Evolutionary conservation across 495 filamentous ascomycete species (phyloP).

Genomic region (Talaromyces borbonicus): DNA sequence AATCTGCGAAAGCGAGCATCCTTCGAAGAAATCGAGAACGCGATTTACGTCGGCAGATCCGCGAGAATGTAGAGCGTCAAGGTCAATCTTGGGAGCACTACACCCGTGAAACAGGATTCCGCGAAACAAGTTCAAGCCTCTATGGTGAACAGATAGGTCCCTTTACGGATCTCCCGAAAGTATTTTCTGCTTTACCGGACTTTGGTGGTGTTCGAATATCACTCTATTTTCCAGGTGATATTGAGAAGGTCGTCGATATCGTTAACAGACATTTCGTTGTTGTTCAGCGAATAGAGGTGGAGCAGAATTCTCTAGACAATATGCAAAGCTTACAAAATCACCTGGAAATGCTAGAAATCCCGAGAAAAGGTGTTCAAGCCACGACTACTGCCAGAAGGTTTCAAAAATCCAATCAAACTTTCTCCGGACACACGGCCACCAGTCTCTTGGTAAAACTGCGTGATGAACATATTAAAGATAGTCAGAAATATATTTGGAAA

Average conservation of each 20-base stretch:
- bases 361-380: background rate
- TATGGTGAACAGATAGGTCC: background rate
- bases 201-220: background rate
- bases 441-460: background rate
- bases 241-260: background rate
- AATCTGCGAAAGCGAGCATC: background rate
- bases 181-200: background rate
- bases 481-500: background rate
- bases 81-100: background rate
- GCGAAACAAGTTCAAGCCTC: background rate
- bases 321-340: background rate
- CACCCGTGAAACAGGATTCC: background rate
- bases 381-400: background rate
- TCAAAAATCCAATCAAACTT: background rate
- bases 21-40: background rate
- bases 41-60: background rate
- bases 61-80: background rate
- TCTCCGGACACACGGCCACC: background rate
- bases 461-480: background rate
- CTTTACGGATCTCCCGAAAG: background rate
- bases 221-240: background rate
- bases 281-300: background rate
- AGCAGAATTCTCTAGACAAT: background rate
- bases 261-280: background rate
- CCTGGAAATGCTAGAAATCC: background rate